phyloP scores from a whole-genome alignment of 2,329 filamentous ascomycete genomes.

The Xylariomycetidae sp. region DNA sequence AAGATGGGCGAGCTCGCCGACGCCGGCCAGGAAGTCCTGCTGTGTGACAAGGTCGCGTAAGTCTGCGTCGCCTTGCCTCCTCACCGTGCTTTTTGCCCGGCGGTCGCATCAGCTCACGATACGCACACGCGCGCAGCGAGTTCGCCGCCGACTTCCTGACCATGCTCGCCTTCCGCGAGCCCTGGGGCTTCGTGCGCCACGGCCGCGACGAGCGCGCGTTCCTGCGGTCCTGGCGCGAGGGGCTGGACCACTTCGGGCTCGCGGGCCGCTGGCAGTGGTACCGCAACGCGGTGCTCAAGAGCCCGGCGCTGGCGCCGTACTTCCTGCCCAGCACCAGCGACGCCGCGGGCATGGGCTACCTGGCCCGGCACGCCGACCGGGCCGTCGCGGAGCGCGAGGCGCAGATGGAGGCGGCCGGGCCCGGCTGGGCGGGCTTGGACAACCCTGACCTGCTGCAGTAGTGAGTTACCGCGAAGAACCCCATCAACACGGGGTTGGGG shows the following conservation, averaged over 20 bases:
- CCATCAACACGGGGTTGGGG: no score
- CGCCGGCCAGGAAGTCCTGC: conserved; percentile 18
- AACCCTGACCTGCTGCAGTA: conserved; percentile 29
- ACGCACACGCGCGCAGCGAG: conserved; percentile 13
- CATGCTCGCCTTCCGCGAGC: conserved; percentile 29
- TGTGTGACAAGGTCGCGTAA: conserved; percentile 30
- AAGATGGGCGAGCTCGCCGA: conserved; percentile 26
- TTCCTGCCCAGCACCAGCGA: conserved; percentile 26
- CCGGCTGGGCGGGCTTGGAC: conserved; percentile 4
- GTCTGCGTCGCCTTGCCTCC: no score
- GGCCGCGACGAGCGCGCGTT: conserved; percentile 31
- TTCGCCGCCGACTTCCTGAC: conserved; percentile 36
- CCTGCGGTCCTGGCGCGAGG: conserved; percentile 30
- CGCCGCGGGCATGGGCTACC: conserved; percentile 29
- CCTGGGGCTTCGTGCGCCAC: conserved; percentile 33
- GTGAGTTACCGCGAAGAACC: no score
- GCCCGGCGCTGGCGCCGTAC: conserved; percentile 8
- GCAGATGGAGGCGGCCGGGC: conserved; percentile 6
- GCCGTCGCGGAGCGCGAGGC: conserved; percentile 24
- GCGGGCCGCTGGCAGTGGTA: conserved; percentile 28
- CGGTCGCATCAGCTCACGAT: not conserved
- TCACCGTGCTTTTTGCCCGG: not conserved
- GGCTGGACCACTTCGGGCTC: conserved; percentile 31
- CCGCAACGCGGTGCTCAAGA: conserved; percentile 24
- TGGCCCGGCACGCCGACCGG: conserved; percentile 30